Percentiles rank a stretch among this genome's conserved stretches.
phyloP scores from a whole-genome alignment of 139 green algal species.

The Diplosphaera chodatii region DNA sequence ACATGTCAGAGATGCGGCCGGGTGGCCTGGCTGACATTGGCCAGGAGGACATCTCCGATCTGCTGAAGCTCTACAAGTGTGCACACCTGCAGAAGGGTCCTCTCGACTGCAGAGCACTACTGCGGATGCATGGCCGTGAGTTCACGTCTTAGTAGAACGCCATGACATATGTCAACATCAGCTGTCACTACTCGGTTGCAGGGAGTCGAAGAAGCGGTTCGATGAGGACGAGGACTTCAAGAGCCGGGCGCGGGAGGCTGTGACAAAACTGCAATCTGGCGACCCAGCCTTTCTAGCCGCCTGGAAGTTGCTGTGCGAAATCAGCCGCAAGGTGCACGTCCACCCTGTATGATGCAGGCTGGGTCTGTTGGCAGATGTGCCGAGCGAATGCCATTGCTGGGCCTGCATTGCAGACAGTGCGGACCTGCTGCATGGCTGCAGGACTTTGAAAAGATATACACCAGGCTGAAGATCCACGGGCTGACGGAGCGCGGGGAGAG shows the following conservation, averaged over 20 bases:
- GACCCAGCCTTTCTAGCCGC: conserved; percentile 46
- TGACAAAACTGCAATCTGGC: conserved; percentile 81
- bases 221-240: conserved; percentile 98
- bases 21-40: conserved; percentile 39
- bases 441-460: conserved; percentile 90
- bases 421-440: background rate
- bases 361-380: too few relatives aligned
- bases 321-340: background rate
- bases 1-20: conserved; percentile 61
- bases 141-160: too few relatives aligned
- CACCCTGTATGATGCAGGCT: background rate
- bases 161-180: too few relatives aligned
- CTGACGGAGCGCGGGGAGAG: conserved; percentile 87
- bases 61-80: conserved; percentile 38
- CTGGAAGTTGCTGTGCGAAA: background rate
- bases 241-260: conserved; percentile 69
- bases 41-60: conserved; percentile 1
- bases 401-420: too few relatives aligned
- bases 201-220: conserved; percentile 82
- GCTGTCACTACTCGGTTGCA: too few relatives aligned
- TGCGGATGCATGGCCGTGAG: too few relatives aligned
- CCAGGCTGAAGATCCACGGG: conserved; percentile 68
- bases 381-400: too few relatives aligned
- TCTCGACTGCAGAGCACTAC: too few relatives aligned
- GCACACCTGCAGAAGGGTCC: background rate